A percentile compares a stretch with the other conserved stretches of the same genome.
phyloP scores from a whole-genome alignment of 768 basidiomycete genomes.

The Mycena floridula region DNA sequence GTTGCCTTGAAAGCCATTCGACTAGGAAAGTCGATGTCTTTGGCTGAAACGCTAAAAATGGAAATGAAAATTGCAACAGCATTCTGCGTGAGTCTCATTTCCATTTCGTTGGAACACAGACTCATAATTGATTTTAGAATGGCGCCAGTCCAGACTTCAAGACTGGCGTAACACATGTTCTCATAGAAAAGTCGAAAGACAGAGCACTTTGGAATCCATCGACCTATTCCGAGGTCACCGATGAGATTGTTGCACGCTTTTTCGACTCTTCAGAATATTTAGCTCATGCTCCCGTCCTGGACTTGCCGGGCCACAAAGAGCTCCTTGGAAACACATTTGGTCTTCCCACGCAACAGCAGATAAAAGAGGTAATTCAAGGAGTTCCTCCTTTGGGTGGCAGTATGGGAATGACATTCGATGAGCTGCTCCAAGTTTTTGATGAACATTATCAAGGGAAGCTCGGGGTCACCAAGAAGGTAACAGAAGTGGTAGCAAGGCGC shows the following conservation, averaged over 20 bases:
- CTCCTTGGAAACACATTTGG: slow-evolving; percentile 27
- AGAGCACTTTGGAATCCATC: slow-evolving; percentile 71
- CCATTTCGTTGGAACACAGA: no score
- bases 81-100: slow-evolving; percentile 65
- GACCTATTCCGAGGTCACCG: slow-evolving; percentile 51
- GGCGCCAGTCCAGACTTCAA: slow-evolving; percentile 79
- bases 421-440: slow-evolving; percentile 54
- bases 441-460: slow-evolving; percentile 41
- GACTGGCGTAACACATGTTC: slow-evolving; percentile 72
- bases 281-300: slow-evolving; percentile 36
- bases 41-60: slow-evolving; percentile 70
- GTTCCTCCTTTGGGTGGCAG: slow-evolving; percentile 55
- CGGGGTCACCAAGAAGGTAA: slow-evolving; percentile 70
- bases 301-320: slow-evolving; percentile 25
- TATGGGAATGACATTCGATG: slow-evolving; percentile 53
- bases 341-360: slow-evolving; percentile 75
- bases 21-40: slow-evolving; percentile 52
- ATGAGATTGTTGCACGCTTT: slow-evolving; percentile 56
- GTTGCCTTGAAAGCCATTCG: slow-evolving; percentile 81
- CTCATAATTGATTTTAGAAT: slow-evolving; percentile 41
- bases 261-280: slow-evolving; percentile 56
- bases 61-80: slow-evolving; percentile 87
- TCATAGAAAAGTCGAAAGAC: slow-evolving; percentile 31
- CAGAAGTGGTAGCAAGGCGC: slow-evolving; percentile 67
- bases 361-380: slow-evolving; percentile 62